These are phyloP conservation scores for Cyclaneusma minus DNA, from an alignment of 2,329 filamentous ascomycete genomes.

Conservation along the genomic window DNA sequence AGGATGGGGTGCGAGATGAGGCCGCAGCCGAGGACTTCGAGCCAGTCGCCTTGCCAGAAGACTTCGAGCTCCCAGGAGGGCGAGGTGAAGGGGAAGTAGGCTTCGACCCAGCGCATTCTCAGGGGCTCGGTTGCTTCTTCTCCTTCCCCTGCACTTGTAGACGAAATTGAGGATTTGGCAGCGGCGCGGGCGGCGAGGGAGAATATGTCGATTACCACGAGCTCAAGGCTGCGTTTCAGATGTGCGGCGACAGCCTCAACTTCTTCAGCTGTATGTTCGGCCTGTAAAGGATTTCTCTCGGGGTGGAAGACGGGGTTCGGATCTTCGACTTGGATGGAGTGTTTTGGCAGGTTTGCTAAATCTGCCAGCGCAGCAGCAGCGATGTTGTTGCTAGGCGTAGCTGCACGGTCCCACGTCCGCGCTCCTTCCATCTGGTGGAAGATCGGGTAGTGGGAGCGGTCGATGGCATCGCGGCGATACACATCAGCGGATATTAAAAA, in stretches of 20 bases:
- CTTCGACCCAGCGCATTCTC: constrained; percentile 84
- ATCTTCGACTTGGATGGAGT: constrained; percentile 68
- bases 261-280: constrained; percentile 58
- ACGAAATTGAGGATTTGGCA: too few species aligned
- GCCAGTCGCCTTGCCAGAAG: constrained; percentile 86
- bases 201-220: constrained; percentile 83
- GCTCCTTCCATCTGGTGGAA: constrained; percentile 99
- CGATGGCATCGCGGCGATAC: constrained; percentile 87
- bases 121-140: constrained; percentile 51
- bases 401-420: constrained; percentile 65
- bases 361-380: constrained; percentile 54
- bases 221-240: constrained; percentile 76
- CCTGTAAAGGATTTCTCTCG: constrained; percentile 72
- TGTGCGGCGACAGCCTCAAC: constrained; percentile 72
- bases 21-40: constrained; percentile 89
- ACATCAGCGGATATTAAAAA: constrained; percentile 92
- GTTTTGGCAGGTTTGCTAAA: constrained; percentile 53
- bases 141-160: constrained; percentile 30
- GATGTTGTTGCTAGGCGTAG: constrained; percentile 40
- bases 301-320: constrained; percentile 63
- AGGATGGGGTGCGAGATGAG: constrained; percentile 75
- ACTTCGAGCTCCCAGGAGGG: constrained; percentile 95
- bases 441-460: constrained; percentile 86
- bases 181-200: constrained; percentile 56
- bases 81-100: constrained; percentile 93